A percentile compares a stretch with the other conserved stretches of the same genome.
phyloP scores from a whole-genome alignment of 768 basidiomycete genomes.

The Mycena alexandri region DNA sequence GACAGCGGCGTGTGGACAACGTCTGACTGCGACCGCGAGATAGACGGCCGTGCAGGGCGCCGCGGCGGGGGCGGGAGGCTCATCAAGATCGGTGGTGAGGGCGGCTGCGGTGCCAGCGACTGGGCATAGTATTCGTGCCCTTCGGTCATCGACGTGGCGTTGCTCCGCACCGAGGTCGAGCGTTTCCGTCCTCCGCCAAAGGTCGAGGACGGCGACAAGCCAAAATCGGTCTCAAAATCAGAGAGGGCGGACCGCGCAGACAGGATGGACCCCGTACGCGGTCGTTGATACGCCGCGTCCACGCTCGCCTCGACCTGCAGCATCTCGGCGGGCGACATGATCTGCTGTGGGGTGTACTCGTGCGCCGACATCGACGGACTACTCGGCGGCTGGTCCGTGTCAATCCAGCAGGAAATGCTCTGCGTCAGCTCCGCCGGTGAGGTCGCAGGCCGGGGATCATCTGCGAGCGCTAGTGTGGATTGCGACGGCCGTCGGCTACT shows the following conservation, averaged over 20 bases:
- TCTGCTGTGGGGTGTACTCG: slow-evolving; percentile 73
- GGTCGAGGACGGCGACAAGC: slow-evolving; percentile 47
- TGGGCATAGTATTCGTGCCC: slow-evolving; percentile 26
- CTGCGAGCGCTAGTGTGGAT: slow-evolving; percentile 53
- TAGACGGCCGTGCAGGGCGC: slow-evolving; percentile 45
- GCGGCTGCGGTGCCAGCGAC: slow-evolving; percentile 31
- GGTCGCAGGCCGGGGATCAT: slow-evolving; percentile 60
- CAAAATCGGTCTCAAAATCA: slow-evolving; percentile 47
- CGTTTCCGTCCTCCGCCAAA: slow-evolving; percentile 38
- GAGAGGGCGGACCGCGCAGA: slow-evolving; percentile 50
- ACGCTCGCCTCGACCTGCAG: slow-evolving; percentile 69
- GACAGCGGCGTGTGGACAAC: slow-evolving; percentile 33
- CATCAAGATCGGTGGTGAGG: slow-evolving; percentile 47
- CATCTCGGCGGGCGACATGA: slow-evolving; percentile 77
- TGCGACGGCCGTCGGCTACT: slow-evolving; percentile 65
- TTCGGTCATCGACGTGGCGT: slow-evolving; percentile 21
- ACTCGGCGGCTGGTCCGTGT: slow-evolving; percentile 52
- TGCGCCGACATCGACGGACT: slow-evolving; percentile 49
- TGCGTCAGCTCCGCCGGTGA: too few species aligned
- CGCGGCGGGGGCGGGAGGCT: slow-evolving; percentile 72
- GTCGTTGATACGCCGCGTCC: slow-evolving; percentile 45
- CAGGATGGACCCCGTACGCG: slow-evolving; percentile 53
- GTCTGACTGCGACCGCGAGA: slow-evolving; percentile 39
- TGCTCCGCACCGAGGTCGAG: slow-evolving; percentile 31
- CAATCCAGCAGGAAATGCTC: slow-evolving; percentile 64